A percentile compares a stretch with the other conserved stretches of the same genome.
These are phyloP conservation scores for Cyanidioschyzon merolae DNA, from an alignment of 23 red algal genomes.

Conservation along the genomic window DNA sequence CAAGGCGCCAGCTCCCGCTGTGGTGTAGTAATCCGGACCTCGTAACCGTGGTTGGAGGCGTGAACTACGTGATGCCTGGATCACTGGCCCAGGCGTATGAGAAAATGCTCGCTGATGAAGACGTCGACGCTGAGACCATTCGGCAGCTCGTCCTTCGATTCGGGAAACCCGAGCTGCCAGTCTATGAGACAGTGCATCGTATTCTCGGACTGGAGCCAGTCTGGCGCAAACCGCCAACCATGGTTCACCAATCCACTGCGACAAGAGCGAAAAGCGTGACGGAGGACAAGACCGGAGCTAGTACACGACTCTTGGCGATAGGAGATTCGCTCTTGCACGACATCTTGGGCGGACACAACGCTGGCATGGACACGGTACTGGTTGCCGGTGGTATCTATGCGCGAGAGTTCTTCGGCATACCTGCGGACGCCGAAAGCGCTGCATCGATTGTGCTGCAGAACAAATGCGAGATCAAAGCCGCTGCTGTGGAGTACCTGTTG, in stretches of 20 bases:
- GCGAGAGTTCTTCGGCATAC: background rate
- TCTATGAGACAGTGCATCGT: constrained; percentile 36
- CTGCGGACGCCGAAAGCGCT: background rate
- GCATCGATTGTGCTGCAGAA: background rate
- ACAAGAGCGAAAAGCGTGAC: background rate
- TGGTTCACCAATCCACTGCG: background rate
- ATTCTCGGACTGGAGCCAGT: background rate
- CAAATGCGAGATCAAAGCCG: background rate
- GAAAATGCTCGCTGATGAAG: constrained; percentile 24
- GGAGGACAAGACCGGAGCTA: background rate
- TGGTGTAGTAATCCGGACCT: constrained; percentile 69
- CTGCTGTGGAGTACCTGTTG: background rate
- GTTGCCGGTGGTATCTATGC: constrained; percentile 71
- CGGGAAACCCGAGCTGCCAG: constrained; percentile 42
- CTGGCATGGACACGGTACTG: constrained; percentile 40
- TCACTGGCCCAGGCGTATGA: constrained; percentile 50
- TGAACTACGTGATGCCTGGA: constrained; percentile 52
- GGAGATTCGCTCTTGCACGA: constrained; percentile 65
- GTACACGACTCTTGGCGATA: constrained; percentile 30
- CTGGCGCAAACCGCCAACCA: background rate
- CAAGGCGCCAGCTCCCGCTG: constrained; percentile 28
- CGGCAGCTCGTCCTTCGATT: constrained; percentile 1
- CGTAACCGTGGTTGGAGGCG: constrained; percentile 63
- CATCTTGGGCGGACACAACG: constrained; percentile 37
- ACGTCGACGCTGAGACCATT: background rate